Conservation (phyloP, 176 grass and related monocot species). For the Ananas comosus region DNA sequence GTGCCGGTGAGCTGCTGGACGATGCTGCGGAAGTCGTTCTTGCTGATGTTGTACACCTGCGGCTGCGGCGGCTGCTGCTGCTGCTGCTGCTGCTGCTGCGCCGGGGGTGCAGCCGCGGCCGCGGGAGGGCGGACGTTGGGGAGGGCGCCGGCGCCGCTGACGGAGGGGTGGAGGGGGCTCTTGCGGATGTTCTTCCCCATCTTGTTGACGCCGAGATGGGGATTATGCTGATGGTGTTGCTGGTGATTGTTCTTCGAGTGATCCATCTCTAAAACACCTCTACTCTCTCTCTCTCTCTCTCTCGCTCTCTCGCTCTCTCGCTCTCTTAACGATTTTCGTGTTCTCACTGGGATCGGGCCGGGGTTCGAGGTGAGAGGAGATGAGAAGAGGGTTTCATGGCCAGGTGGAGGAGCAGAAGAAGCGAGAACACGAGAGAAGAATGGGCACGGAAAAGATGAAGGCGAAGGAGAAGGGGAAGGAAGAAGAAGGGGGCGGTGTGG, state of each 20-base stretch:
- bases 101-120: slow-evolving; percentile 22
- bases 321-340: too few relatives aligned
- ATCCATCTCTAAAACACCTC: slow-evolving; percentile 40
- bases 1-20: slow-evolving; percentile 97
- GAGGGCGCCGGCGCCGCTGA: background rate
- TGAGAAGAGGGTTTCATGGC: background rate
- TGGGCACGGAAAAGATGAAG: background rate
- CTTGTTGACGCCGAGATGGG: slow-evolving; percentile 75
- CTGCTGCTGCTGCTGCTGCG: slow-evolving; percentile 42
- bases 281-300: background rate
- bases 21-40: slow-evolving; percentile 91
- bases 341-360: too few relatives aligned
- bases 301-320: background rate
- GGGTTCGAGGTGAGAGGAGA: too few relatives aligned
- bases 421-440: background rate
- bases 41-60: slow-evolving; percentile 99
- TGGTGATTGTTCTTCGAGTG: slow-evolving; percentile 41
- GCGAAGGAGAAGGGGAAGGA: background rate
- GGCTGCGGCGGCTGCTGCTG: slow-evolving; percentile 90
- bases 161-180: slow-evolving; percentile 17
- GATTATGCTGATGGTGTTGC: slow-evolving; percentile 20
- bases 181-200: slow-evolving; percentile 83
- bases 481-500: background rate
- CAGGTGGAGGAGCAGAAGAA: background rate
- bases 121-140: slow-evolving; percentile 36